These are phyloP conservation scores for Penicillium coprophilum DNA, from an alignment of 495 filamentous ascomycete genomes.

Conservation along the genomic window DNA sequence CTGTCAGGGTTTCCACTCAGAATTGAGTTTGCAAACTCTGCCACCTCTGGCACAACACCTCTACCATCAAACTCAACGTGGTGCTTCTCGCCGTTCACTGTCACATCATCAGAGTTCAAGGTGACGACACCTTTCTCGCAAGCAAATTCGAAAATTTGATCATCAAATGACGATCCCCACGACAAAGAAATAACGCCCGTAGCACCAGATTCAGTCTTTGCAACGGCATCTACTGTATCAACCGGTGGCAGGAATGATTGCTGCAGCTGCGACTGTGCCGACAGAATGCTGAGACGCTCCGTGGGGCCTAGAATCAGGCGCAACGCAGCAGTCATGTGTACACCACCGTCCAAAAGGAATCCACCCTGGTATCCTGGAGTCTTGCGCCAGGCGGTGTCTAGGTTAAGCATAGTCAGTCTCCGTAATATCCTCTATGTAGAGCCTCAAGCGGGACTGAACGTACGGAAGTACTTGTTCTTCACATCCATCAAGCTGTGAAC, in stretches of 20 bases:
- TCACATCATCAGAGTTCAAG: constrained; percentile 54
- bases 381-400: constrained; percentile 73
- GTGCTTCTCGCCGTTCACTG: constrained; percentile 50
- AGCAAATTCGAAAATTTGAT: constrained; percentile 51
- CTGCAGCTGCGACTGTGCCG: constrained; percentile 58
- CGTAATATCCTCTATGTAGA: background rate
- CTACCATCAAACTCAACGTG: constrained; percentile 55
- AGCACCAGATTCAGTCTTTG: constrained; percentile 60
- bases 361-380: constrained; percentile 71
- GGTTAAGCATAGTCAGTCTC: constrained; percentile 10
- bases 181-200: constrained; percentile 60
- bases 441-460: constrained; percentile 9
- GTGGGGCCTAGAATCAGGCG: constrained; percentile 57
- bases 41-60: constrained; percentile 66
- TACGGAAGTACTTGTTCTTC: constrained; percentile 59
- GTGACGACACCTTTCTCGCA: constrained; percentile 53
- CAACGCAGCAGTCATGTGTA: constrained; percentile 68
- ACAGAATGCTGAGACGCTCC: constrained; percentile 45
- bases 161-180: constrained; percentile 64
- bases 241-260: constrained; percentile 66
- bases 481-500: constrained; percentile 53
- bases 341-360: constrained; percentile 75
- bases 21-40: constrained; percentile 62
- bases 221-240: constrained; percentile 69
- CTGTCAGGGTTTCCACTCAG: constrained; percentile 39